These are phyloP conservation scores for Fusarium sp. DNA, from an alignment of 2,329 filamentous ascomycete genomes.

Conservation along the genomic window DNA sequence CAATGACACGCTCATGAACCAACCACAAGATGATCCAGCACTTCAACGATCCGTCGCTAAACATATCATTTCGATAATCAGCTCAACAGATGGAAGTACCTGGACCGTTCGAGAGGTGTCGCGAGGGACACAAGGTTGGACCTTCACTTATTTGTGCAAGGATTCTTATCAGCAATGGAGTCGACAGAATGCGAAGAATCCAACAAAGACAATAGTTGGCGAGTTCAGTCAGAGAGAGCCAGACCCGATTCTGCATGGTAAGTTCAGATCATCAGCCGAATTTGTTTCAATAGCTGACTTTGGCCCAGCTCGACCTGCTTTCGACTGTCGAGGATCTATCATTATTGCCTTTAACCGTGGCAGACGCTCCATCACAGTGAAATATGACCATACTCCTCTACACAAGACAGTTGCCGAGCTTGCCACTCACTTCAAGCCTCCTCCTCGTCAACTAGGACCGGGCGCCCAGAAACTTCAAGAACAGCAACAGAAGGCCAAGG, in stretches of 20 bases:
- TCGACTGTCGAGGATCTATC: conserved; percentile 66
- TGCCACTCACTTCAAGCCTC: conserved; percentile 59
- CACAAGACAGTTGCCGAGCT: conserved; percentile 66
- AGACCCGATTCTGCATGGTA: conserved; percentile 59
- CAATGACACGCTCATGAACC: conserved; percentile 60
- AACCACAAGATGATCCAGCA: conserved; percentile 59
- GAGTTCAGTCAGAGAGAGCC: conserved; percentile 61
- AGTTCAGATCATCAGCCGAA: conserved; percentile 25
- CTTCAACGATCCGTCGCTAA: conserved; percentile 62
- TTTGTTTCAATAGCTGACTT: not conserved
- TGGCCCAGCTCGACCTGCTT: conserved; percentile 63
- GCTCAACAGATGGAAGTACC: conserved; percentile 58
- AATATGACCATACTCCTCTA: conserved; percentile 67
- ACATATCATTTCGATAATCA: conserved; percentile 58
- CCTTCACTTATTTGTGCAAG: conserved; percentile 64
- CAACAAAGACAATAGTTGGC: conserved; percentile 56
- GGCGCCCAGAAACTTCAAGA: conserved; percentile 41
- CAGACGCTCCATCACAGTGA: conserved; percentile 60
- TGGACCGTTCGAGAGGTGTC: conserved; percentile 61
- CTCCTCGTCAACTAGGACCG: conserved; percentile 50
- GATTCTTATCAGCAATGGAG: conserved; percentile 64
- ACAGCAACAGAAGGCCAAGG: conserved; percentile 38
- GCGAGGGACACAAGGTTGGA: conserved; percentile 61
- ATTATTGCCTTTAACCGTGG: conserved; percentile 61
- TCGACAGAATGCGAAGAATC: conserved; percentile 57